Conservation (phyloP, 805 yeast species). For the Lipomyces mesembrius region DNA sequence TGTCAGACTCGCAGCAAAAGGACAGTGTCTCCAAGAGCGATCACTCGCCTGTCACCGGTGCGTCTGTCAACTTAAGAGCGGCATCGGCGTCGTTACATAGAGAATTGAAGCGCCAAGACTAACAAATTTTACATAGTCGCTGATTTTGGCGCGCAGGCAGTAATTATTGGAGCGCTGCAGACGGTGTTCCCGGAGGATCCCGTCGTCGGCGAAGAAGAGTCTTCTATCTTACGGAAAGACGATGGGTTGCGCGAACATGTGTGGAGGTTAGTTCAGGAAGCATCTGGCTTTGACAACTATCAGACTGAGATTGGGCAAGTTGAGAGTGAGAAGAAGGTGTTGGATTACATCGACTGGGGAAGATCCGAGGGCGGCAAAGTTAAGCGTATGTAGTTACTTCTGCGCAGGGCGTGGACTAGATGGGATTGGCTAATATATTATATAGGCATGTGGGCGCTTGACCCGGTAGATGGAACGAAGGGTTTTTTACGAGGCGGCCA, state of each 20-base stretch:
- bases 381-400: constrained; percentile 48
- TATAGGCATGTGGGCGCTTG: constrained; percentile 93
- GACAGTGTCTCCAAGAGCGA: constrained; percentile 72
- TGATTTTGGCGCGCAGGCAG: constrained; percentile 95
- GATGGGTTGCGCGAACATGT: constrained; percentile 58
- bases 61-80: not conserved
- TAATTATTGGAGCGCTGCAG: constrained; percentile 81
- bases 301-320: constrained; percentile 40
- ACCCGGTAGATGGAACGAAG: constrained; percentile 97
- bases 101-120: not conserved
- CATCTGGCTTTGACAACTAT: constrained; percentile 42
- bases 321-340: constrained; percentile 54
- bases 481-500: constrained; percentile 96
- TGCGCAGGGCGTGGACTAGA: not conserved
- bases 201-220: constrained; percentile 93
- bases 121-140: constrained; percentile 52
- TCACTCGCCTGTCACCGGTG: constrained; percentile 87
- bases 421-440: not conserved
- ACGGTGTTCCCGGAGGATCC: constrained; percentile 81
- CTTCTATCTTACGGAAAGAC: constrained; percentile 64
- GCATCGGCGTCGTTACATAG: no score
- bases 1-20: constrained; percentile 50
- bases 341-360: constrained; percentile 76
- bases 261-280: constrained; percentile 60
- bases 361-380: constrained; percentile 73